A percentile compares a stretch with the other conserved stretches of the same genome.
These are phyloP conservation scores for Naumovozyma baii DNA, from an alignment of 805 yeast species.

Conservation along the genomic window DNA sequence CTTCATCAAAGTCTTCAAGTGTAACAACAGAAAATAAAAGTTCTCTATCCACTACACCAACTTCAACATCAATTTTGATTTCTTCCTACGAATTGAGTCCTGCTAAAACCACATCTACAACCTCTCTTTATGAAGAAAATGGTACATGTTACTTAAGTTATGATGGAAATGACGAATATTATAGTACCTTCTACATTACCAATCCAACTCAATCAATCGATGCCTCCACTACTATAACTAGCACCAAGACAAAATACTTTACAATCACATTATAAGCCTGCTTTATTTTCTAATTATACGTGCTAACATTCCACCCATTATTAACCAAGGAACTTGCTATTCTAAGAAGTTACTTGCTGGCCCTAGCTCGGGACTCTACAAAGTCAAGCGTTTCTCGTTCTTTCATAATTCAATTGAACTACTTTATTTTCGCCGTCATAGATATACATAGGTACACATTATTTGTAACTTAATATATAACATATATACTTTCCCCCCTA, in stretches of 20 bases:
- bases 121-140: constrained; percentile 10
- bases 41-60: constrained; percentile 7
- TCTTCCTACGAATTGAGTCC: too few species aligned
- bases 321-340: too few species aligned
- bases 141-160: constrained; percentile 22
- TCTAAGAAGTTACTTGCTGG: too few species aligned
- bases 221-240: constrained; percentile 29
- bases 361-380: too few species aligned
- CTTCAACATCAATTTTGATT: constrained; percentile 4
- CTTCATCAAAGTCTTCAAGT: neutral
- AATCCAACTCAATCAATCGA: constrained; percentile 24
- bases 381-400: too few species aligned
- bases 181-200: constrained; percentile 25
- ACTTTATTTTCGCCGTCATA: too few species aligned
- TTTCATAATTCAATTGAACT: too few species aligned
- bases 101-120: constrained; percentile 9
- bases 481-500: too few species aligned
- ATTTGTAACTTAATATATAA: too few species aligned
- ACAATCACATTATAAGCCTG: constrained; percentile 6
- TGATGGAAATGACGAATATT: constrained; percentile 19
- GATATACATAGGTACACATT: too few species aligned
- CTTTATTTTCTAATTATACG: neutral
- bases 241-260: constrained; percentile 20
- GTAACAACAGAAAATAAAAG: constrained; percentile 5
- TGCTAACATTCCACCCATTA: neutral